Evolutionary conservation across 2,329 filamentous ascomycete species (phyloP), one percentile per base, ranked within the genome.

Genomic region (Daldinia sp.): DNA sequence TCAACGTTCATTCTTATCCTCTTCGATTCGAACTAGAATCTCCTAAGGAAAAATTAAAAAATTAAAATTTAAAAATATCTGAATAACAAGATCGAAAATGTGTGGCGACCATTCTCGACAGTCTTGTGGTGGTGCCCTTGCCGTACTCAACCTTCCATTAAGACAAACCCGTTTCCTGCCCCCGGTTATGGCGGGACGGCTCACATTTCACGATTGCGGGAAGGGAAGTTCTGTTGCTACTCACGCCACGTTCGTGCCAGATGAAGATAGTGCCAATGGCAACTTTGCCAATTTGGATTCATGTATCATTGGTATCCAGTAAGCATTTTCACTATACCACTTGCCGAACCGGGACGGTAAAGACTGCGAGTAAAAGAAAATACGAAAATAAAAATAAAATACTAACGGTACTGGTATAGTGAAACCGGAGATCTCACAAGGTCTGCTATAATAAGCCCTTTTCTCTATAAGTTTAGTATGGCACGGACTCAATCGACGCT

Each of bases 71-170:
- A n/a, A 27, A 47, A 3, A 37, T 4, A 30, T 6, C 11, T 27
- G 2, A 10, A 15, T 11, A 13, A 35, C 21, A 21, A 43, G 30
- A 13, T 9, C 8, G 4, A 45, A 58, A 27, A 83, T 83, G 81
- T 83, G 81, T 63, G 80, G 81, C 41, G 76, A 82, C 50, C 76
- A 68, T 57, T 75, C 77, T 9, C 75, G 78, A 58, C 72, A 76
- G 47, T 78, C 80, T 8, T 75, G 77, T 35, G 80, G 81, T 59
- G 81, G 81, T 30, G 81, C 81, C 13, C 76, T 83, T 50, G 81
- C 75, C 6, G 79, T 81, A 5, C 77, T 83, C 45, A 77, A 70
- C 15, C 74, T 75, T 35, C 72, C 72, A 8, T 66, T 61, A 13
- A 50, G 63, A 27, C 61, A 15, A 27, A 55, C 55, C n/a, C 15